Evolutionary conservation across 495 filamentous ascomycete species (phyloP).

Genomic region (Amniculicola lignicola): DNA sequence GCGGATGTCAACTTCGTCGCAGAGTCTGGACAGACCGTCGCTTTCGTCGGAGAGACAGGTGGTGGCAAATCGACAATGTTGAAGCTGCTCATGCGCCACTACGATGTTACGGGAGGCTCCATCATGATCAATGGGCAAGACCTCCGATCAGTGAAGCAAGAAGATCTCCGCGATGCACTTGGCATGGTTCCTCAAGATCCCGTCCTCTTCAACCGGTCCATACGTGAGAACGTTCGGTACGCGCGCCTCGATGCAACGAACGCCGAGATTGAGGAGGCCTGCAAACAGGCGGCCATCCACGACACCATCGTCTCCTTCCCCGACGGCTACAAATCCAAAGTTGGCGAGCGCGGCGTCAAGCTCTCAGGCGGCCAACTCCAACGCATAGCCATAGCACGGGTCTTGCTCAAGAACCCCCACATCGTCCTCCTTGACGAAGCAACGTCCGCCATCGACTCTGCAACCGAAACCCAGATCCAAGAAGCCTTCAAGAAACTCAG

Average conservation of each 20-base stretch:
- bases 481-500: constrained; percentile 27
- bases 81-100: constrained; percentile 34
- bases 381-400: constrained; percentile 34
- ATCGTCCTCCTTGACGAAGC: constrained; percentile 36
- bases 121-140: constrained; percentile 29
- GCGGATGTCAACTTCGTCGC: constrained; percentile 17
- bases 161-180: constrained; percentile 16
- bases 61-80: constrained; percentile 38
- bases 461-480: constrained; percentile 29
- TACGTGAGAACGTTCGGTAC: constrained; percentile 60
- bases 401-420: constrained; percentile 29
- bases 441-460: constrained; percentile 28
- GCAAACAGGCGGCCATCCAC: constrained; percentile 57
- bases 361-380: constrained; percentile 35
- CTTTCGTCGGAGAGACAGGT: constrained; percentile 34
- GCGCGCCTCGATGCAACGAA: constrained; percentile 49
- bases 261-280: constrained; percentile 46
- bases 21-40: constrained; percentile 18
- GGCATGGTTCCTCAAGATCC: constrained; percentile 35
- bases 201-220: constrained; percentile 39
- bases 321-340: constrained; percentile 38
- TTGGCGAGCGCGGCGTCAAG: constrained; percentile 26
- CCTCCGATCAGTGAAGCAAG: constrained; percentile 13
- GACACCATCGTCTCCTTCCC: constrained; percentile 57
- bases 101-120: constrained; percentile 30